phyloP scores from a whole-genome alignment of 2,329 filamentous ascomycete species.

The Nannizziopsis barbatae region DNA sequence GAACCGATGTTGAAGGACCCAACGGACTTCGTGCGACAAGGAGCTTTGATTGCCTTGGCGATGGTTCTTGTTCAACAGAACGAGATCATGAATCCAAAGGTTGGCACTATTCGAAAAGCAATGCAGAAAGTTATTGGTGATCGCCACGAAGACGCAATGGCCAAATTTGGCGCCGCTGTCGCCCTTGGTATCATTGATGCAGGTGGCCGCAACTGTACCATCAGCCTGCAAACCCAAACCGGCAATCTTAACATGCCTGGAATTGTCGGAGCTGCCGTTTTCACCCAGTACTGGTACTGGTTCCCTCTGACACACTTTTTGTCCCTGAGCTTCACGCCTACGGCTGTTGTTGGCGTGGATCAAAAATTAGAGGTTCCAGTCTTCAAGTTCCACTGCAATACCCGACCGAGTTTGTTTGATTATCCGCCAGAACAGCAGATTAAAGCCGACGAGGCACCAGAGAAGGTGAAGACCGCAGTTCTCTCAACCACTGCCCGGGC shows the following conservation, averaged over 20 bases:
- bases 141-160: constrained; percentile 97
- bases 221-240: constrained; percentile 92
- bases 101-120: constrained; percentile 78
- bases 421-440: constrained; percentile 95
- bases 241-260: constrained; percentile 98
- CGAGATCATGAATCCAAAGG: constrained; percentile 96
- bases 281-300: constrained; percentile 99
- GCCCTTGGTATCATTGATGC: constrained; percentile 96
- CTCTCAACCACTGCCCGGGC: constrained; percentile 94
- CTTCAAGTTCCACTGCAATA: constrained; percentile 93
- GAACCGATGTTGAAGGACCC: constrained; percentile 99
- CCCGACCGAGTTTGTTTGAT: constrained; percentile 88
- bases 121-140: constrained; percentile 89
- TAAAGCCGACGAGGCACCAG: constrained; percentile 84
- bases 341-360: constrained; percentile 87
- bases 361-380: constrained; percentile 85
- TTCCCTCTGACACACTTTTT: constrained; percentile 98
- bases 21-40: constrained; percentile 94
- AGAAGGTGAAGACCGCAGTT: constrained; percentile 89
- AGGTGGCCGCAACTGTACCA: constrained; percentile 95
- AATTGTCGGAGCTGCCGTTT: constrained; percentile 94
- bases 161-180: constrained; percentile 90
- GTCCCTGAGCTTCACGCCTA: constrained; percentile 91
- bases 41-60: constrained; percentile 80
- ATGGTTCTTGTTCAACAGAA: constrained; percentile 99